phyloP scores from a whole-genome alignment of 257 asterid species.

The Marsdenia floribunda region DNA sequence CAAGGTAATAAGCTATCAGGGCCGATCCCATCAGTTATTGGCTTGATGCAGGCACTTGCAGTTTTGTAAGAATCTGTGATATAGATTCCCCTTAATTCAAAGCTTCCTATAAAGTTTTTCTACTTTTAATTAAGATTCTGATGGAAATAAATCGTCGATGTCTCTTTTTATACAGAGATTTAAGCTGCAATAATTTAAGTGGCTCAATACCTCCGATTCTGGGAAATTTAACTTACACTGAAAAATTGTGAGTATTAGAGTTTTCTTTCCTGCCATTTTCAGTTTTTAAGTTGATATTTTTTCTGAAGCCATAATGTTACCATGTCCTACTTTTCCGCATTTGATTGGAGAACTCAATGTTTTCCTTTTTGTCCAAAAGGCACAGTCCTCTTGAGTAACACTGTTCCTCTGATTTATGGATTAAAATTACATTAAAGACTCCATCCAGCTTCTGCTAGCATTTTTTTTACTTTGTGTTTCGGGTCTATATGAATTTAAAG shows the following conservation, averaged over 20 bases:
- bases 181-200: constrained; percentile 78
- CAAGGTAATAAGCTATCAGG: constrained; percentile 69
- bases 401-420: neutral
- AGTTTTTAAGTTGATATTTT: neutral
- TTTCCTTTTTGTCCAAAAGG: neutral
- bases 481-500: neutral
- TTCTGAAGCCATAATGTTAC: neutral
- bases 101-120: neutral
- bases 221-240: constrained; percentile 88
- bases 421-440: neutral
- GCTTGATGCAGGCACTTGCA: constrained; percentile 99
- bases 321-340: neutral
- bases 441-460: neutral
- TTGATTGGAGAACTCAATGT: neutral
- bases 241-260: constrained; percentile 61
- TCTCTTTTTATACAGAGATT: constrained; percentile 45
- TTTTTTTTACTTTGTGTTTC: neutral
- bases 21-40: constrained; percentile 81
- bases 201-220: constrained; percentile 87
- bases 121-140: neutral
- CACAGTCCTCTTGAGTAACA: neutral
- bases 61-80: constrained; percentile 57
- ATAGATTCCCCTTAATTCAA: neutral
- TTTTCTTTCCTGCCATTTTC: neutral
- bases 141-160: neutral